phyloP scores from a whole-genome alignment of 257 asterid species.

The Eucommia ulmoides region DNA sequence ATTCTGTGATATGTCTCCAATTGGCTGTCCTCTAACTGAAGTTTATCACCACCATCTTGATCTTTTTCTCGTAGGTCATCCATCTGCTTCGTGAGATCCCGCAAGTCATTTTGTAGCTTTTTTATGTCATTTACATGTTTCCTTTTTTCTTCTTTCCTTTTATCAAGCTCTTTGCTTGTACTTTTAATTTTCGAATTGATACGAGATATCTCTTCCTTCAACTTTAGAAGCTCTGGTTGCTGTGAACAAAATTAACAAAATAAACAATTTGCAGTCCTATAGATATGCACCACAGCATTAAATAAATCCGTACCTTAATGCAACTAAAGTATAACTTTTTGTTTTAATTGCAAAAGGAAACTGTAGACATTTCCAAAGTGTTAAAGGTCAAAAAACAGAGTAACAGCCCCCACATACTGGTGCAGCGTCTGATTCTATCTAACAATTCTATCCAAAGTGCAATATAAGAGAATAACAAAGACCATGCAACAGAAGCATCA shows the following conservation, averaged over 20 bases:
- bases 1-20: conserved; percentile 84
- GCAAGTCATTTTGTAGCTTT: conserved; percentile 78
- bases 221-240: conserved; percentile 92
- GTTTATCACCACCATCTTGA: conserved; percentile 76
- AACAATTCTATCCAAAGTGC: no score
- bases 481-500: no score
- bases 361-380: no score
- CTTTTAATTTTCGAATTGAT: conserved; percentile 61
- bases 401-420: no score
- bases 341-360: no score
- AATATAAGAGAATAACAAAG: no score
- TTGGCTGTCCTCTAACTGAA: conserved; percentile 92
- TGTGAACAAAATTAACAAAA: conserved; percentile 32
- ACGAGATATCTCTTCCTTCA: conserved; percentile 83
- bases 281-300: no score
- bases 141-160: conserved; percentile 66
- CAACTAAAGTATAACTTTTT: no score
- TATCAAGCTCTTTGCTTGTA: conserved; percentile 61
- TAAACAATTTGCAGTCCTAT: no score
- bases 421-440: no score
- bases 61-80: conserved; percentile 70
- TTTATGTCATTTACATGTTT: conserved; percentile 56
- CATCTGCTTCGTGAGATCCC: conserved; percentile 64
- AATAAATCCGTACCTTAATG: no score
- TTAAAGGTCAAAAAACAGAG: no score